Conservation (phyloP, 2,329 filamentous ascomycete genomes). For the Teratosphaeria destructans region DNA sequence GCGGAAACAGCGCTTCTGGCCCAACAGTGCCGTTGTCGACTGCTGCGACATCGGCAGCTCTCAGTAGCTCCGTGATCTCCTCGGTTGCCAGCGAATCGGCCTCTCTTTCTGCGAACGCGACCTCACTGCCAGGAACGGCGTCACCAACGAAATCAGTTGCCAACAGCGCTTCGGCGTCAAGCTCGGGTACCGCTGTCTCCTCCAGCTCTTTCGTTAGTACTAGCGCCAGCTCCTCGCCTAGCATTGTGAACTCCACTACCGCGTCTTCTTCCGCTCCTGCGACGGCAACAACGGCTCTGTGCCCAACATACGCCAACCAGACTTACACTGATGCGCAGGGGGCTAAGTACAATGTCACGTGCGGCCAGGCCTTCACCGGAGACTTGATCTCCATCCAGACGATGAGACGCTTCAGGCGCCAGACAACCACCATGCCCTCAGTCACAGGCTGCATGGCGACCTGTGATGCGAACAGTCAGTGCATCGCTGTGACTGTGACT, state of each 20-base stretch:
- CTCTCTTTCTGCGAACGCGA: no score
- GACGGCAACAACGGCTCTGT: neutral
- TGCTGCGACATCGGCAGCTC: no score
- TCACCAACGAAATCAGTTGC: neutral
- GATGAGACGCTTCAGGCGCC: neutral
- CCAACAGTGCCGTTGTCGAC: no score
- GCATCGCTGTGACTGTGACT: neutral
- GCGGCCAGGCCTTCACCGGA: neutral
- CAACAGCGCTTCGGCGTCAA: neutral
- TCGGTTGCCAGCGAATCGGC: neutral
- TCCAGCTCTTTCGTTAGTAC: neutral
- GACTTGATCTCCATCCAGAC: neutral
- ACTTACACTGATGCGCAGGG: neutral
- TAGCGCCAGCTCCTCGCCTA: neutral
- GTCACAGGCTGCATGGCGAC: neutral
- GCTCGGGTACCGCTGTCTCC: neutral
- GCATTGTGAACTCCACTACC: neutral
- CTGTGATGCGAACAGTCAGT: neutral
- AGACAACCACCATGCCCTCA: neutral
- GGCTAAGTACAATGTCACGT: neutral
- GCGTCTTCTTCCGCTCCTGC: neutral
- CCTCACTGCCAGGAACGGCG: no score
- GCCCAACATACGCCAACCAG: neutral
- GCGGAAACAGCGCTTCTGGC: no score
- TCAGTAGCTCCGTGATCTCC: no score